Conservation (phyloP, 805 yeast species). For the Candida dajiaensis region DNA sequence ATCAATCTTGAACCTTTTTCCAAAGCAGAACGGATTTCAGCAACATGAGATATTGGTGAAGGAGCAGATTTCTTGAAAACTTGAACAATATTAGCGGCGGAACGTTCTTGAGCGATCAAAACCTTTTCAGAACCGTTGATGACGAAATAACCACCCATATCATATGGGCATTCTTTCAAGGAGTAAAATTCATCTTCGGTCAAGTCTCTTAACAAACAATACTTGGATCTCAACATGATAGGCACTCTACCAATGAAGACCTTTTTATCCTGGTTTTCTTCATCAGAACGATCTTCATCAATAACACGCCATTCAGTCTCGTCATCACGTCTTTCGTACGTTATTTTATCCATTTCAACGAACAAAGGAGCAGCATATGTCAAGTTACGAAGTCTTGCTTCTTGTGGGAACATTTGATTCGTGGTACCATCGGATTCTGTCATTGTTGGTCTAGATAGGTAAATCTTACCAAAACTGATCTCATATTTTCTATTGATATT, state of each 20-base stretch:
- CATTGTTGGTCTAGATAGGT: slow-evolving; percentile 93
- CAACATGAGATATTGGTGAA: slow-evolving; percentile 91
- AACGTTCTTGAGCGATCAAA: slow-evolving; percentile 95
- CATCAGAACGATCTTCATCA: slow-evolving; percentile 48
- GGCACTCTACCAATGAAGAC: slow-evolving; percentile 97
- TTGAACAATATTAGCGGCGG: slow-evolving; percentile 97
- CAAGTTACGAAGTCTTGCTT: slow-evolving; percentile 91
- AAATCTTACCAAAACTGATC: slow-evolving; percentile 96
- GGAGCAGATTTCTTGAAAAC: slow-evolving; percentile 97
- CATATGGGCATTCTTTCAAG: slow-evolving; percentile 97
- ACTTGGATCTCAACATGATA: slow-evolving; percentile 94
- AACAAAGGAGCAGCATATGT: slow-evolving; percentile 95
- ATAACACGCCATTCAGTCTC: slow-evolving; percentile 56
- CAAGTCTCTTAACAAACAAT: slow-evolving; percentile 85
- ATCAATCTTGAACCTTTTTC: slow-evolving; percentile 97
- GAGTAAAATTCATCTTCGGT: slow-evolving; percentile 92
- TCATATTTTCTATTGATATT: slow-evolving; percentile 89
- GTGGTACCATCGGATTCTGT: slow-evolving; percentile 99
- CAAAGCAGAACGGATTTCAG: slow-evolving; percentile 93
- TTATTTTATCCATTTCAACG: slow-evolving; percentile 91
- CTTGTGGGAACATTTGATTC: slow-evolving; percentile 97
- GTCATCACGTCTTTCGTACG: slow-evolving; percentile 77
- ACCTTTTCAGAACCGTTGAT: slow-evolving; percentile 99
- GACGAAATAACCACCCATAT: slow-evolving; percentile 99
- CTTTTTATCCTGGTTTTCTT: slow-evolving; percentile 69